phyloP scores from a whole-genome alignment of 257 asterid genomes.

The Solanum microdontum region DNA sequence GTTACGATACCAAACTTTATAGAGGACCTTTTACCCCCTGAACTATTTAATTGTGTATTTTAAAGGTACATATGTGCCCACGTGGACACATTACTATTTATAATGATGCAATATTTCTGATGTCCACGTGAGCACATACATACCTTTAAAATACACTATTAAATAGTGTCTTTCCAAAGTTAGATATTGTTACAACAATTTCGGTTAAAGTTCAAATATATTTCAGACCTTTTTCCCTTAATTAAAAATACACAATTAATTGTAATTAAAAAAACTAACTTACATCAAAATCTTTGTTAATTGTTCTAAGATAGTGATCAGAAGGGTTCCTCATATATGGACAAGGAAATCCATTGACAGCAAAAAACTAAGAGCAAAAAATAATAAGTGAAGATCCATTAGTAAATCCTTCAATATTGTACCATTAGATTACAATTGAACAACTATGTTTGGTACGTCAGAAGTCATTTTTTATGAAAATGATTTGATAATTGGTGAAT shows the following conservation, averaged over 20 bases:
- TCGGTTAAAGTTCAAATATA: no score
- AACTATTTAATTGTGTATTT: no score
- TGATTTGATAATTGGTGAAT: not conserved
- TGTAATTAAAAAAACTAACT: not conserved
- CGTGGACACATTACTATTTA: no score
- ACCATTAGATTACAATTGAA: not conserved
- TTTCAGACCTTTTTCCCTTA: no score
- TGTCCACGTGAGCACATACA: no score
- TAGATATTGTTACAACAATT: no score
- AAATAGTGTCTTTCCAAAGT: no score
- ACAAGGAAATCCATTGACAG: slow-evolving; percentile 41
- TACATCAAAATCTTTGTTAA: slow-evolving; percentile 56
- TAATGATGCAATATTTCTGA: no score
- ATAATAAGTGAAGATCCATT: not conserved
- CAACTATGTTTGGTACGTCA: not conserved
- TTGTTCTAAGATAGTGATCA: slow-evolving; percentile 50
- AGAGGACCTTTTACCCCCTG: no score
- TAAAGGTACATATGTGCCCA: no score
- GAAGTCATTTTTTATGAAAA: not conserved
- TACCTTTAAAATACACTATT: no score
- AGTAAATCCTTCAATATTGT: not conserved
- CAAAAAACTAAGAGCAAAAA: slow-evolving; percentile 27
- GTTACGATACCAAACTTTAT: no score
- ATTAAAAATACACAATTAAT: not conserved
- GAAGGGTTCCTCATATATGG: slow-evolving; percentile 53